phyloP scores from a whole-genome alignment of 371 early-diverging fungal species.

The Mortierella sp. region DNA sequence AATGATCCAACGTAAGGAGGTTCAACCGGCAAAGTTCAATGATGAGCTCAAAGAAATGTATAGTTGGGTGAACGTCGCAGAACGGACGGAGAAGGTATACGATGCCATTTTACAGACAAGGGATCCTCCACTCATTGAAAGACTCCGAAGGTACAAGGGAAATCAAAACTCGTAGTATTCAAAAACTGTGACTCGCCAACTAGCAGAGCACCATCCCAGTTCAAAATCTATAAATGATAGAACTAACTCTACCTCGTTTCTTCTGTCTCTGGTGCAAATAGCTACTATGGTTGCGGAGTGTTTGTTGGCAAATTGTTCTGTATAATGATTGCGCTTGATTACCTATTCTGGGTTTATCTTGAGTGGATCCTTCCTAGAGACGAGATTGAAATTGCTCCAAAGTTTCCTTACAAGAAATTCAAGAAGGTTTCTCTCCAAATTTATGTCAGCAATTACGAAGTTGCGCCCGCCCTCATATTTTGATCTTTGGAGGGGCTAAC shows the following conservation, averaged over 20 bases:
- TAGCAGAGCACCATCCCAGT: too few species aligned
- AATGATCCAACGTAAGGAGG: slow-evolving; percentile 71
- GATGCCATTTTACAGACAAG: slow-evolving; percentile 70
- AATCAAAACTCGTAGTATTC: background rate
- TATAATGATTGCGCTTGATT: slow-evolving; percentile 89
- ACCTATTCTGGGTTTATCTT: slow-evolving; percentile 81
- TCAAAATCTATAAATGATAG: too few species aligned
- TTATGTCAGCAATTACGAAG: background rate
- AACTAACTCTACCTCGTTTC: background rate
- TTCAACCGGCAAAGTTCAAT: slow-evolving; percentile 83
- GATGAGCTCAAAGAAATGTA: slow-evolving; percentile 92
- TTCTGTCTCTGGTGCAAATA: slow-evolving; percentile 20
- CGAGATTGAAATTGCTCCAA: slow-evolving; percentile 76
- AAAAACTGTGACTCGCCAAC: too few species aligned
- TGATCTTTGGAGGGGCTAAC: background rate
- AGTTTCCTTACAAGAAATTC: slow-evolving; percentile 73
- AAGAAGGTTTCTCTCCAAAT: slow-evolving; percentile 48
- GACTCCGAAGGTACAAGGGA: slow-evolving; percentile 70
- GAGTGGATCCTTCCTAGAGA: slow-evolving; percentile 86
- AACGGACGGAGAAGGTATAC: slow-evolving; percentile 91
- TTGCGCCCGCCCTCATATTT: too few species aligned
- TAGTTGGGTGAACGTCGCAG: slow-evolving; percentile 95
- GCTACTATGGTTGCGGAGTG: slow-evolving; percentile 92
- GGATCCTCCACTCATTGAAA: slow-evolving; percentile 83
- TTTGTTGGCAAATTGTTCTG: slow-evolving; percentile 93